These are phyloP conservation scores for Neofusicoccum sp. DNA, from an alignment of 2,329 filamentous ascomycete genomes.

Conservation along the genomic window DNA sequence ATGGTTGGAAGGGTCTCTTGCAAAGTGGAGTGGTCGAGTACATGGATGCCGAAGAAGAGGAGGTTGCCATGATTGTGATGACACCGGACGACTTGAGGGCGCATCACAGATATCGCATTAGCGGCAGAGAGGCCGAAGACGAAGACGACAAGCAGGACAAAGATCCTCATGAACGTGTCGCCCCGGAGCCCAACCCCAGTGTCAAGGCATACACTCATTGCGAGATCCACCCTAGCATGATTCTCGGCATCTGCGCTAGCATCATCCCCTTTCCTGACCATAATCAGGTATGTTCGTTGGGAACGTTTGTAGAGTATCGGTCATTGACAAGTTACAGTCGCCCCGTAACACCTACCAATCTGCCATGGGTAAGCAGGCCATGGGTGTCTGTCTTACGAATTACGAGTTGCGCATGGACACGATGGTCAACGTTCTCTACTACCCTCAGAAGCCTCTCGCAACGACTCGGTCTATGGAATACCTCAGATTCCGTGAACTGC, in stretches of 20 bases:
- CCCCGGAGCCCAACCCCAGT: conserved; percentile 80
- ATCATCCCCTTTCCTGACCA: conserved; percentile 99
- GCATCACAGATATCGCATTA: conserved; percentile 32
- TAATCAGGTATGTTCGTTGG: conserved; percentile 64
- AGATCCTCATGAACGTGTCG: conserved; percentile 82
- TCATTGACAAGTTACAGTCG: conserved; percentile 55
- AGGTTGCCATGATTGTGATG: conserved; percentile 99
- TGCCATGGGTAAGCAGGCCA: conserved; percentile 99
- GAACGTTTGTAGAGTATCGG: too few species aligned
- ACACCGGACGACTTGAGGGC: conserved; percentile 88
- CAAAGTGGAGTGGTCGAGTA: conserved; percentile 88
- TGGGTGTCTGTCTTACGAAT: conserved; percentile 98
- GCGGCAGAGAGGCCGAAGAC: not conserved
- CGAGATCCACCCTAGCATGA: conserved; percentile 99
- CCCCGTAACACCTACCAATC: conserved; percentile 99
- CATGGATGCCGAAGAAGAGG: conserved; percentile 95
- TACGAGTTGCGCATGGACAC: conserved; percentile 98
- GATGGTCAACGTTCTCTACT: conserved; percentile 99
- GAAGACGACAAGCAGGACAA: conserved; percentile 30
- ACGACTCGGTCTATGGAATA: conserved; percentile 99
- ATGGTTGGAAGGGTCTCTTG: conserved; percentile 86
- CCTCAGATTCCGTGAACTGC: conserved; percentile 94
- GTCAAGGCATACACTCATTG: conserved; percentile 96
- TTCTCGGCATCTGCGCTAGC: conserved; percentile 94
- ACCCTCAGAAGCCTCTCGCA: conserved; percentile 94